Conservation (phyloP, 176 grass and related monocot species). For the Avena atlantica region DNA sequence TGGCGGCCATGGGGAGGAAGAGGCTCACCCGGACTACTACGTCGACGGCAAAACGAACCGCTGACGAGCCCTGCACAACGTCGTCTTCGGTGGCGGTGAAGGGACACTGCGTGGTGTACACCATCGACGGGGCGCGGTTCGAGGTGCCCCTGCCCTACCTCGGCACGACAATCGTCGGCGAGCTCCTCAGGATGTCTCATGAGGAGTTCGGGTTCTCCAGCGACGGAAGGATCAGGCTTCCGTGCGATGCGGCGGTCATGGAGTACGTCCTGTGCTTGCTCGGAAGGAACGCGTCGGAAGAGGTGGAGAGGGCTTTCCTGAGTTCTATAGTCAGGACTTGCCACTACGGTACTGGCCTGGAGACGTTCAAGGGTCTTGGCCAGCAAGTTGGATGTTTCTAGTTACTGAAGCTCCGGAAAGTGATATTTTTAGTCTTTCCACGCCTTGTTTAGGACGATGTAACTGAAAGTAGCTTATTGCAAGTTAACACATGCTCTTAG, state of each 20-base stretch:
- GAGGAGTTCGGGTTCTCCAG: conserved; percentile 59
- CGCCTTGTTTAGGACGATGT: background rate
- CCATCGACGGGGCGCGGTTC: conserved; percentile 41
- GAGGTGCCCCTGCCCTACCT: conserved; percentile 52
- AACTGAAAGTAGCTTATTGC: too few species aligned
- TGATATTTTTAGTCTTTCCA: background rate
- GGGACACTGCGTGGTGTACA: conserved; percentile 38
- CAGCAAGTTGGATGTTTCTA: background rate
- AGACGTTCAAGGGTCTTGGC: background rate
- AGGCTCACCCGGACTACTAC: background rate
- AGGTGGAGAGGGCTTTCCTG: conserved; percentile 43
- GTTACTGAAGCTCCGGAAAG: conserved; percentile 17
- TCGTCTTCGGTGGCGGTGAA: background rate
- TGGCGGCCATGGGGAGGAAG: background rate
- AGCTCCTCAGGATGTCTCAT: conserved; percentile 50
- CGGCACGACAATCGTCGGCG: conserved; percentile 31
- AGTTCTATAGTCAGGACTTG: conserved; percentile 40
- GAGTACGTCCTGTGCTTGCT: conserved; percentile 50
- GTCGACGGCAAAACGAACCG: background rate
- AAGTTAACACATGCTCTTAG: too few species aligned
- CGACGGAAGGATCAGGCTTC: conserved; percentile 42
- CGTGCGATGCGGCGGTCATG: conserved; percentile 42
- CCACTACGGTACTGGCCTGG: background rate
- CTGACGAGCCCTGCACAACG: background rate
- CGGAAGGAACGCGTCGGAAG: conserved; percentile 37